Conservation (phyloP, 768 basidiomycete species). For the Rhodotorula sphaerocarpa region DNA sequence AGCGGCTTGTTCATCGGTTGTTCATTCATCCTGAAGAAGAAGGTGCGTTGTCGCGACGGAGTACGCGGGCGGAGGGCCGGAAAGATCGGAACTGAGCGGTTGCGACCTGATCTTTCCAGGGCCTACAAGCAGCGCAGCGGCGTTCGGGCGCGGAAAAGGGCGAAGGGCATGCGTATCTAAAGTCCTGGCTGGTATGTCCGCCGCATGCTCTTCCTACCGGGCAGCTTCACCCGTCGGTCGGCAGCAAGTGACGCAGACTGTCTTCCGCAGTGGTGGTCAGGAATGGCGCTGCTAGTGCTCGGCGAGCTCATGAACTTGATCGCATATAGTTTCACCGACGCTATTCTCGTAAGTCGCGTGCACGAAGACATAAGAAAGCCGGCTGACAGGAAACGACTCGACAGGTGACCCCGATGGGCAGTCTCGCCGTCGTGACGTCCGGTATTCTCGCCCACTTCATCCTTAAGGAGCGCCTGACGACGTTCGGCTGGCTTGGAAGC, state of each 20-base stretch:
- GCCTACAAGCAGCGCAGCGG: constrained; percentile 37
- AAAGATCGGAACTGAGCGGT: background rate
- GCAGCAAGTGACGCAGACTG: background rate
- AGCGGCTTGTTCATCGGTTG: constrained; percentile 85
- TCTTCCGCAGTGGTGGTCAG: constrained; percentile 71
- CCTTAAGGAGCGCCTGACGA: constrained; percentile 75
- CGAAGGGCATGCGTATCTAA: constrained; percentile 88
- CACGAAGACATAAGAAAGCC: no score
- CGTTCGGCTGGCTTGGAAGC: constrained; percentile 97
- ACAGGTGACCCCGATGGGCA: constrained; percentile 83
- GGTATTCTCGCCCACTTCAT: constrained; percentile 77
- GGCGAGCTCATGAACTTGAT: constrained; percentile 50
- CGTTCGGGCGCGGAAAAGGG: constrained; percentile 50
- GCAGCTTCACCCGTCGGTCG: no score
- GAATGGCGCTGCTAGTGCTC: constrained; percentile 89
- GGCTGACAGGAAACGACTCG: constrained; percentile 58
- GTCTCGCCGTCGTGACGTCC: constrained; percentile 85
- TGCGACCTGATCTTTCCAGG: no score
- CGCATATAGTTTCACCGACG: constrained; percentile 39
- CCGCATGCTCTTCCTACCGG: background rate
- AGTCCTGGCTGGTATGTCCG: constrained; percentile 59
- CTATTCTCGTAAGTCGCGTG: no score
- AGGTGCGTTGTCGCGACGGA: constrained; percentile 60
- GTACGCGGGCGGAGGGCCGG: constrained; percentile 55
- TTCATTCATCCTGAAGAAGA: constrained; percentile 98